These are phyloP conservation scores for Singerocomus inundabilis DNA, from an alignment of 1,284 basidiomycete species.

Conservation along the genomic window DNA sequence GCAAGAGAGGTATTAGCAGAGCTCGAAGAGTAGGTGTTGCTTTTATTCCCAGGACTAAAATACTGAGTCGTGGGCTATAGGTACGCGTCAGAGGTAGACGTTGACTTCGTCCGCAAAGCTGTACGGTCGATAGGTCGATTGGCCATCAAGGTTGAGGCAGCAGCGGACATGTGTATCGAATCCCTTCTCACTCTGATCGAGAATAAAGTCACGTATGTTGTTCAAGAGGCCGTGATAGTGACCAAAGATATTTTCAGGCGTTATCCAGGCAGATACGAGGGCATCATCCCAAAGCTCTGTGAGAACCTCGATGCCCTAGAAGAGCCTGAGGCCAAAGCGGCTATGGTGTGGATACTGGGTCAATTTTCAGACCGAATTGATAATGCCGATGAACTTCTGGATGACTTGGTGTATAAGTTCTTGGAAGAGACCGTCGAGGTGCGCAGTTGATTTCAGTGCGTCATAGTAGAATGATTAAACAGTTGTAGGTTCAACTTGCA, in stretches of 20 bases:
- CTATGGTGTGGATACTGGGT: conserved; percentile 98
- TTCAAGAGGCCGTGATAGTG: conserved; percentile 96
- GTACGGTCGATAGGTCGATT: conserved; percentile 95
- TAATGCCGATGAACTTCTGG: conserved; percentile 93
- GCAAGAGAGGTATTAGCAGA: conserved; percentile 91
- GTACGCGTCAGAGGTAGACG: conserved; percentile 97
- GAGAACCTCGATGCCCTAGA: conserved; percentile 91
- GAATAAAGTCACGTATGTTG: conserved; percentile 94
- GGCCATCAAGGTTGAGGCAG: conserved; percentile 93
- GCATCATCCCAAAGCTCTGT: conserved; percentile 90
- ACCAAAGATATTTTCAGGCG: conserved; percentile 98
- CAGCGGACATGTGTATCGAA: conserved; percentile 88
- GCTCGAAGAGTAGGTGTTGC: conserved; percentile 79
- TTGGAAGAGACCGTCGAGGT: conserved; percentile 93
- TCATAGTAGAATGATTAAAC: neutral
- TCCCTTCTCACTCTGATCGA: conserved; percentile 87
- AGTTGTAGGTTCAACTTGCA: conserved; percentile 85
- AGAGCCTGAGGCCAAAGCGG: conserved; percentile 94
- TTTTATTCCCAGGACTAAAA: neutral
- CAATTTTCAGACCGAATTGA: conserved; percentile 97
- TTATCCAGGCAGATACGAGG: conserved; percentile 96
- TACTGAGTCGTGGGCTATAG: conserved; percentile 40
- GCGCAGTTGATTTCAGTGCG: conserved; percentile 19
- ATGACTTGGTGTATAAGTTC: conserved; percentile 90
- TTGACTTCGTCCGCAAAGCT: conserved; percentile 97